These are phyloP conservation scores for Globisporangium cystogenes DNA, from an alignment of 352 stramenopile genomes.

Conservation along the genomic window DNA sequence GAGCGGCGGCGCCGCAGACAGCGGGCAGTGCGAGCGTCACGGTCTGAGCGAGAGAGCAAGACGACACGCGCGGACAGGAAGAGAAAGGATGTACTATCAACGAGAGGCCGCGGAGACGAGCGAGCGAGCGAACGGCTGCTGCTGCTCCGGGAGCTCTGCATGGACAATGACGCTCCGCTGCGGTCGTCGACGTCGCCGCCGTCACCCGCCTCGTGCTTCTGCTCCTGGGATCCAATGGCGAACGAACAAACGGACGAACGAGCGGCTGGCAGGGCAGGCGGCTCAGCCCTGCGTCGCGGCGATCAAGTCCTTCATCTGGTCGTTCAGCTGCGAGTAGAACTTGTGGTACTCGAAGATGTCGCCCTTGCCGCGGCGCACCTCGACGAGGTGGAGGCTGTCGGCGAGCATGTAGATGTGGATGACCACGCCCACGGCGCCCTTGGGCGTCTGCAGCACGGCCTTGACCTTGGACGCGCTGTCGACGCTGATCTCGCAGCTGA, in stretches of 20 bases:
- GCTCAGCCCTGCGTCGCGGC: constrained; percentile 13
- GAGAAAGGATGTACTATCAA: constrained; percentile 10
- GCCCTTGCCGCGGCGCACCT: constrained; percentile 86
- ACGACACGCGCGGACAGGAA: background rate
- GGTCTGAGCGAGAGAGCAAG: constrained; percentile 22
- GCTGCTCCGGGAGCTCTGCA: background rate
- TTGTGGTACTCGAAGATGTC: constrained; percentile 92
- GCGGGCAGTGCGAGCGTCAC: constrained; percentile 27
- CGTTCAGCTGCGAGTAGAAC: constrained; percentile 87
- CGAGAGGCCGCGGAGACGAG: too few species aligned
- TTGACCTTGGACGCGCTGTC: constrained; percentile 82
- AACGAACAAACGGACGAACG: too few species aligned
- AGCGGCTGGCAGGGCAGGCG: too few species aligned
- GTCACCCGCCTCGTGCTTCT: too few species aligned
- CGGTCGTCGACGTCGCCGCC: background rate
- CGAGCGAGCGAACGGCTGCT: background rate
- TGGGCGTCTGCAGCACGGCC: constrained; percentile 78
- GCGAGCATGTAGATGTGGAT: constrained; percentile 89
- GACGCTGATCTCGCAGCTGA: constrained; percentile 76
- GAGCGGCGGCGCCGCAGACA: constrained; percentile 10
- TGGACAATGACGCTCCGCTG: background rate
- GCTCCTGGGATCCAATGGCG: too few species aligned
- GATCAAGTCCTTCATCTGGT: constrained; percentile 86
- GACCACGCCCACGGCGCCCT: constrained; percentile 85
- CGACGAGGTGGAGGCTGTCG: constrained; percentile 80